Conservation (phyloP, 2,329 filamentous ascomycete genomes). For the Kalaharituber pfeilii region DNA sequence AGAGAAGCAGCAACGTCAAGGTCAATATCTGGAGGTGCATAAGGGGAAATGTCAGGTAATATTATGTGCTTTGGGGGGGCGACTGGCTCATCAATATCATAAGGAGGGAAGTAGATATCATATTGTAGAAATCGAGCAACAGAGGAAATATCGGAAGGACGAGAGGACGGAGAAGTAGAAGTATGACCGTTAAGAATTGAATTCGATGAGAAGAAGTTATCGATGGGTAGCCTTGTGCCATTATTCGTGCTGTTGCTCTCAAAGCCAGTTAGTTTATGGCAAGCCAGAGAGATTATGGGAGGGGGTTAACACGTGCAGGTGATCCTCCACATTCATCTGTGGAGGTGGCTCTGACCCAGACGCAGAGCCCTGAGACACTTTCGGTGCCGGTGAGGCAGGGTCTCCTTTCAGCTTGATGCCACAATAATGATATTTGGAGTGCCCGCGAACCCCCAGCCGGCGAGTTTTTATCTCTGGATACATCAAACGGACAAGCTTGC, state of each 20-base stretch:
- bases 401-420: constrained; percentile 29
- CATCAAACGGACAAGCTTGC: constrained; percentile 87
- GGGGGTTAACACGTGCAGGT: constrained; percentile 20
- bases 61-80: constrained; percentile 19
- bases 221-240: constrained; percentile 14
- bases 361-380: constrained; percentile 26
- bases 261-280: constrained; percentile 16
- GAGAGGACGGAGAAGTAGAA: background rate
- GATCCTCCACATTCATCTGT: constrained; percentile 23
- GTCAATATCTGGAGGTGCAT: constrained; percentile 67
- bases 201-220: constrained; percentile 14
- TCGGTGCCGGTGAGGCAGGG: constrained; percentile 30
- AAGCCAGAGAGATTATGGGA: constrained; percentile 13
- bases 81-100: constrained; percentile 15
- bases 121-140: constrained; percentile 18
- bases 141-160: constrained; percentile 11
- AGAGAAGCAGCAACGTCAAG: constrained; percentile 71
- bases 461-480: constrained; percentile 91
- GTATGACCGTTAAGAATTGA: constrained; percentile 12
- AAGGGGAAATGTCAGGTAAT: constrained; percentile 72
- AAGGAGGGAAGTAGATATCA: constrained; percentile 20
- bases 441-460: constrained; percentile 76
- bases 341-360: constrained; percentile 22
- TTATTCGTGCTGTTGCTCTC: constrained; percentile 16
- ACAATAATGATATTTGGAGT: constrained; percentile 92